These are phyloP conservation scores for Phytopythium cucurbitacearum DNA, from an alignment of 352 stramenopile species.

Conservation along the genomic window DNA sequence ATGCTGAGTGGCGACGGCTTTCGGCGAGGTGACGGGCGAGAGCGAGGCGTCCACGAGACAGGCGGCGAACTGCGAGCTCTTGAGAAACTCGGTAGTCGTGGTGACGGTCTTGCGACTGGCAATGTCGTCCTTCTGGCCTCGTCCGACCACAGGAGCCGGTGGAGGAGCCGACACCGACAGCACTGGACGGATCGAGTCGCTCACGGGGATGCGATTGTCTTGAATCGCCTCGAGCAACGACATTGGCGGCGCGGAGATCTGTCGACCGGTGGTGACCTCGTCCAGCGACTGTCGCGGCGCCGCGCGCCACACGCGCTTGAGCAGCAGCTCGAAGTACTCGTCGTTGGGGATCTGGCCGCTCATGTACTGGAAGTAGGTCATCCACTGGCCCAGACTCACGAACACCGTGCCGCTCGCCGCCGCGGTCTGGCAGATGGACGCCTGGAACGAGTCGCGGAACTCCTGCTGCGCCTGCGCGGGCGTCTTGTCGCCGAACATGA, in stretches of 20 bases:
- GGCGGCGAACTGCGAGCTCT: conserved; percentile 56
- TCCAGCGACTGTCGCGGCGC: conserved; percentile 34
- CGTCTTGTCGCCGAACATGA: conserved; percentile 71
- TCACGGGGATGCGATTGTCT: conserved; percentile 27
- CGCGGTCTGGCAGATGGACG: conserved; percentile 20
- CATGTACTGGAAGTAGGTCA: conserved; percentile 73
- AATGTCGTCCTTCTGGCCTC: conserved; percentile 17
- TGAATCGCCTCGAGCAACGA: conserved; percentile 55
- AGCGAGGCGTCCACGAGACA: conserved; percentile 50
- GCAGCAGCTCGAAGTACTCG: conserved; percentile 73
- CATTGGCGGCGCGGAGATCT: conserved; percentile 16
- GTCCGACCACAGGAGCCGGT: conserved; percentile 7
- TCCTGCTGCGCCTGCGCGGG: conserved; percentile 48
- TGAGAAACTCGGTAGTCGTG: conserved; percentile 65
- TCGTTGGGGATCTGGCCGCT: conserved; percentile 61
- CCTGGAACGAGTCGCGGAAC: conserved; percentile 49
- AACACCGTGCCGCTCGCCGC: conserved; percentile 23
- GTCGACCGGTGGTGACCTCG: conserved; percentile 9
- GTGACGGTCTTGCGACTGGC: conserved; percentile 24
- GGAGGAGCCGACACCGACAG: conserved; percentile 26
- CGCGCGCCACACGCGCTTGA: conserved; percentile 69
- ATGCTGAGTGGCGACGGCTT: background rate
- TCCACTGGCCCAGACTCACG: conserved; percentile 70
- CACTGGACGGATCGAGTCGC: conserved; percentile 3
- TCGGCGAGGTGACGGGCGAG: conserved; percentile 13